Base-by-base conservation (phyloP, 192 early-diverging fungal species). In the Mortierella claussenii region DNA sequence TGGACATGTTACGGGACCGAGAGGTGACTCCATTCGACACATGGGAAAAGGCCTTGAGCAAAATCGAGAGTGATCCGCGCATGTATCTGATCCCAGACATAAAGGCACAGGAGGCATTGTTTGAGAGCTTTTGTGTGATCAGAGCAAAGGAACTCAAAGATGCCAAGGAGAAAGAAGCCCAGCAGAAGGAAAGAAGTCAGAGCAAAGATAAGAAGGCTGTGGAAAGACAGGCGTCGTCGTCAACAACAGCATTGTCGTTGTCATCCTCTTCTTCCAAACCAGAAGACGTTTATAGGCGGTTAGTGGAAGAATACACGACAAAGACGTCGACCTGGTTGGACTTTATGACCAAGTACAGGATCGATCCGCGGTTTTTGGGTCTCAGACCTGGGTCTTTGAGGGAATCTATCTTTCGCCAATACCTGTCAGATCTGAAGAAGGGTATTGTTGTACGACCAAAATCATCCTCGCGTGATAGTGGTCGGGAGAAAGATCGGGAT, bases 11-110 rank as follows among this genome's bases (percentile, higher is more conserved):
- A 46, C 80, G 83, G 20, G 93, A 95, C 57, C 81, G 80, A 30
- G 81, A 91, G 18, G 87, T 92, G 20, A 88, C 83, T n/a, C 92
- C 90, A 26, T 95, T 90, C 55, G 84, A 92, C 24, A 89, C 89
- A 6, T 92, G 89, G 87, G 88, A 91, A 40, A 87, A 83, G 66
- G 92, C 94, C 42, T 65, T 89, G 3, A 82, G 83, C 6, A 89
- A 88, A 65, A 75, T 95, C 37, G 85, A 87, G 51, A 43, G 65
- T 18, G 93, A 95, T 65, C 59, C 66, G 20, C 68, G 93, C 4
- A 49, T 66, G 50, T 55, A 63, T 65, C 20, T 75, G 30, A 74
- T 81, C 6, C 66, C 68, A 10, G 43, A 45, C 23, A 59, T 62
- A 17, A 91, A 89, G 66, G 85, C 87, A 24, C 79, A 86, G 6